A percentile compares a stretch with the other conserved stretches of the same genome.
Evolutionary conservation across 352 stramenopile species (phyloP).

Genomic region (Thalassiosira delicatula): DNA sequence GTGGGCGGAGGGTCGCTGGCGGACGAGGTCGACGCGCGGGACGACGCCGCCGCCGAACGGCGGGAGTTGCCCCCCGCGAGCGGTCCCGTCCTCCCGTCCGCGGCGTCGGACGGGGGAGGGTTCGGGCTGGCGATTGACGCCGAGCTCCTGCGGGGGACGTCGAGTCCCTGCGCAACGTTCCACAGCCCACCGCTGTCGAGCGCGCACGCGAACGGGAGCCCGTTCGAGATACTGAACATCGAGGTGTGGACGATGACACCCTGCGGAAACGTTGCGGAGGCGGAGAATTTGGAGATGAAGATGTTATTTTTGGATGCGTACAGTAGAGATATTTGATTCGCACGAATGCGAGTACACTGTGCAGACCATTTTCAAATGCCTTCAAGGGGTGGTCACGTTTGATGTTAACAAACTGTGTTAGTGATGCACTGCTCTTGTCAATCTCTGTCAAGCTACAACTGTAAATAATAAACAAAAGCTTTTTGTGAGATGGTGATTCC

Average conservation of each 20-base stretch:
- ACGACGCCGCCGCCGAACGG: neutral
- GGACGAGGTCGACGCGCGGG: neutral
- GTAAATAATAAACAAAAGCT: too few relatives aligned
- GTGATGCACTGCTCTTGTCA: too few relatives aligned
- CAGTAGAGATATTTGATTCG: too few relatives aligned
- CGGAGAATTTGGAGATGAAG: slow-evolving; percentile 70
- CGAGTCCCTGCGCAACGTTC: slow-evolving; percentile 45
- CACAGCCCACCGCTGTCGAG: slow-evolving; percentile 11
- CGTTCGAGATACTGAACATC: slow-evolving; percentile 54
- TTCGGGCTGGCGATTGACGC: slow-evolving; percentile 47
- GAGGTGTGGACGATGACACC: slow-evolving; percentile 70
- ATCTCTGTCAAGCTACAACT: too few relatives aligned
- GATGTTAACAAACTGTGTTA: too few relatives aligned
- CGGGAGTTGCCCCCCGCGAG: too few relatives aligned
- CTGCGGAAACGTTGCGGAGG: slow-evolving; percentile 56
- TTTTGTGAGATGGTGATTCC: too few relatives aligned
- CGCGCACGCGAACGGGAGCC: neutral
- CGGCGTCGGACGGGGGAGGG: slow-evolving; percentile 4
- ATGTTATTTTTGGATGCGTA: slow-evolving; percentile 70
- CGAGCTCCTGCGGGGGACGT: slow-evolving; percentile 43
- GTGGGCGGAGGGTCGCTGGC: slow-evolving; percentile 20
- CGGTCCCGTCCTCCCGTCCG: too few relatives aligned
- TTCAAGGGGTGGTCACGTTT: too few relatives aligned
- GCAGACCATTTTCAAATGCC: too few relatives aligned
- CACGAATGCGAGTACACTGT: too few relatives aligned